Base-by-base conservation (phyloP, 139 green algal genomes). In the Yamagishiella unicocca region DNA sequence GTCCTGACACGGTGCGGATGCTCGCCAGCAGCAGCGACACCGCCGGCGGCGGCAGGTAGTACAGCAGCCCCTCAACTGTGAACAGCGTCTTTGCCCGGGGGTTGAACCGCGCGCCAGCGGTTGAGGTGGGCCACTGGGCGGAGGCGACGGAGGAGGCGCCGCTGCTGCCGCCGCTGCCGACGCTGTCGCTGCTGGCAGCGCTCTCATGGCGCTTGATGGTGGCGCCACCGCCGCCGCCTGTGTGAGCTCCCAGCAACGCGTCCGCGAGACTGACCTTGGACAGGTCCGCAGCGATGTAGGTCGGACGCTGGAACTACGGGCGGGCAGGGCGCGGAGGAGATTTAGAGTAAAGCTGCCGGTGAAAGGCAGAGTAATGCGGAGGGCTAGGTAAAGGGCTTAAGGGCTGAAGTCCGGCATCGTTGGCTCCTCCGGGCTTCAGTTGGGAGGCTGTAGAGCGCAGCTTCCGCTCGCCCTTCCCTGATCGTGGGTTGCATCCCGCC, bases 251-350 rank as follows among this genome's bases (percentile, higher is more conserved):
- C 5, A 50, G 37, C 53, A 96, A 89, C 17, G 92, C 93, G 6
- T 87, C 46, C 40, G 75, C 74, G 82, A 96, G 85, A 14, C 74
- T 90, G n/a, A 92, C 78, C 10, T 73, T 27, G 21, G 84, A 89
- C 40, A 96, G 90, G 87, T 96, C 93, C 35, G 94, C 93, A 0
- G 82, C 92, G 0, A 95, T 81, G 74, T 93, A 96, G 64, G 87
- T 82, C 7, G 94, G 93, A 12, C 45, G 55, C 2, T 38, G 42
- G 27, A 58, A 79, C 93, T 90, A 42, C 85, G 27, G 2, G 33
- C 14, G 46, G 9, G 53, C 50, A 25, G 74, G 45, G 2, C 5
- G 35, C n/a, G n/a, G n/a, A n/a, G n/a, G n/a, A n/a, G n/a, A n/a
- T n/a, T n/a, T n/a, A n/a, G n/a, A n/a, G n/a, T n/a, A n/a, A n/a